Evolutionary conservation across 345 rosid genomes (phyloP).

Genomic region (Acer negundo): DNA sequence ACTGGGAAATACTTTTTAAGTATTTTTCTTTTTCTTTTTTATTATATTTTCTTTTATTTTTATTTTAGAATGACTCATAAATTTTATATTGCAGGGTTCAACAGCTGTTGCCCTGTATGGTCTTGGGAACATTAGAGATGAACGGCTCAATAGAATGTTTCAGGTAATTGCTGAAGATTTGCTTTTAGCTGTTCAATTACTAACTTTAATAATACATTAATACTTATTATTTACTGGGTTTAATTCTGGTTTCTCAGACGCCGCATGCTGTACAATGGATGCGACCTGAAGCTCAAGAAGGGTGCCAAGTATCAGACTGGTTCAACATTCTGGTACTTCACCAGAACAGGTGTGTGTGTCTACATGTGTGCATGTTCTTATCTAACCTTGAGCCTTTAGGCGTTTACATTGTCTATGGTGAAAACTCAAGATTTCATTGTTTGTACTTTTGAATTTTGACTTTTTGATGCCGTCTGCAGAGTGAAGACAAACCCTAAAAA

Average conservation of each 20-base stretch:
- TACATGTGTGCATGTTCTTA: neutral
- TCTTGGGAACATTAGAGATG: slow-evolving; percentile 97
- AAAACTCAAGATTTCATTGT: neutral
- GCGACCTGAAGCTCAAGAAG: slow-evolving; percentile 98
- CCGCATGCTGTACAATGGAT: slow-evolving; percentile 99
- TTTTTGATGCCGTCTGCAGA: slow-evolving; percentile 41
- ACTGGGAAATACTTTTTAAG: slow-evolving; percentile 15
- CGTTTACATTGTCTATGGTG: neutral
- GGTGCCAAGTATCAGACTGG: slow-evolving; percentile 81
- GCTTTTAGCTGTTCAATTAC: slow-evolving; percentile 18
- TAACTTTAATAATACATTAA: slow-evolving; percentile 12
- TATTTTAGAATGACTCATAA: slow-evolving; percentile 13
- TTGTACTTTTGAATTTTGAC: slow-evolving; percentile 8
- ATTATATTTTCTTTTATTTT: neutral
- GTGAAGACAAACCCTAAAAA: slow-evolving; percentile 96
- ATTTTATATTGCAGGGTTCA: slow-evolving; percentile 63
- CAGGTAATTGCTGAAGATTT: slow-evolving; percentile 54
- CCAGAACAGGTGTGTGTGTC: slow-evolving; percentile 75
- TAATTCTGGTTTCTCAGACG: slow-evolving; percentile 52
- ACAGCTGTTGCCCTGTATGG: slow-evolving; percentile 97
- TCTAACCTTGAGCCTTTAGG: slow-evolving; percentile 1
- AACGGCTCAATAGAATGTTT: slow-evolving; percentile 96
- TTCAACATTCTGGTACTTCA: slow-evolving; percentile 98
- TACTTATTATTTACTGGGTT: slow-evolving; percentile 16
- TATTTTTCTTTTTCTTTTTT: neutral